Evolutionary conservation across 768 basidiomycete species (phyloP), one percentile per base, ranked within the genome.

Genomic region (Myochromella boudieri): DNA sequence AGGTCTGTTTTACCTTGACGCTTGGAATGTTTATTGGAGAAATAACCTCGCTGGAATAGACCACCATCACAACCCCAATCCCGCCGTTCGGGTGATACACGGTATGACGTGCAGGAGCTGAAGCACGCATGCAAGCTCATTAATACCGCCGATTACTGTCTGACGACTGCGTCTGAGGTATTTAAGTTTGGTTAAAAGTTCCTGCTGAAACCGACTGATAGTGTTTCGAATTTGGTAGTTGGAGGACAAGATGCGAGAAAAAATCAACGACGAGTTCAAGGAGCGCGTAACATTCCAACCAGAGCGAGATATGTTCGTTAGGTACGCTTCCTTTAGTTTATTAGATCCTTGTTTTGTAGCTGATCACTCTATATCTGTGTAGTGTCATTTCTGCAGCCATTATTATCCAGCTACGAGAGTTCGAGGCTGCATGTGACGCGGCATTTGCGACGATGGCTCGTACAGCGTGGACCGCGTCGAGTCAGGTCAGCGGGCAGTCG

Each of bases 141-240:
- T 60, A 98, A 99, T 59, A 99, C 97, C 0, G 95, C 95, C 1
- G 95, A 98, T 61, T 99, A 98, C 62, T 99, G 97, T 60, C 89
- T 94, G 53, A 82, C 81, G 1, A 99, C 95, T 2, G 91, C 95
- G 1, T 60, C 82, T 15, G 92, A 97, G 79, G 94, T 87, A 56
- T 8, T n/a, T n/a, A n/a, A n/a, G n/a, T n/a, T n/a, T n/a, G n/a
- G n/a, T n/a, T n/a, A n/a, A n/a, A n/a, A n/a, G n/a, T n/a, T n/a
- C n/a, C n/a, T n/a, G n/a, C n/a, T n/a, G n/a, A n/a, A n/a, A n/a
- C n/a, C n/a, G n/a, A n/a, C n/a, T n/a, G n/a, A n/a, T n/a, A n/a
- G n/a, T n/a, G n/a, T n/a, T n/a, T n/a, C n/a, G n/a, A n/a, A n/a
- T n/a, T n/a, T n/a, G 20, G 11, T 60, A 97, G 92, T 77, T 99